Base-by-base conservation (phyloP, 2,329 filamentous ascomycete species). In the Paecilomyces fulvus region DNA sequence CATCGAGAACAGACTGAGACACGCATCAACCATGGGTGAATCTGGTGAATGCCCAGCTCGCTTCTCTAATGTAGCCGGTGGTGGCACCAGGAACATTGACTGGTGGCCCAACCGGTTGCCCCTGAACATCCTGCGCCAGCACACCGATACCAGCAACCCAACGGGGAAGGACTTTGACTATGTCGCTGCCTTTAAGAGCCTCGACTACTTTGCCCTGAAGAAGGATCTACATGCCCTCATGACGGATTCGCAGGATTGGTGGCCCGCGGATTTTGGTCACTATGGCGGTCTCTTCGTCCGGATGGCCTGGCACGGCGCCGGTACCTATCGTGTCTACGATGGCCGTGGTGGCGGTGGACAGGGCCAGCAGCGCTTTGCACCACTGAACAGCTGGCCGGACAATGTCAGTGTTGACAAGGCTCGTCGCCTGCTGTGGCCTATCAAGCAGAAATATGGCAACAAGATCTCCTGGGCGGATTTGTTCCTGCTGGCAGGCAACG, bases 381-480 rank as follows among this genome's bases (percentile, higher is more conserved):
- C 88, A 5, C 83, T 91, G 69, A 90, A 90, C 81, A 84, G 84
- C 77, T 91, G 88, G 88, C 88, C 88, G 48, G 88, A 91, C 75
- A 91, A 91, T 63, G 85, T 84, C 67, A 85, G 79, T 64, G 81
- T 91, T 55, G 88, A 91, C 81, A 91, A 91, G 81, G 88, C 87
- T 30, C 87, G 88, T 56, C 87, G 88, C 61, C 82, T 91, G 56
- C 77, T 91, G 48, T 90, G 87, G 85, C 88, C 88, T 56, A 84
- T 91, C 76, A 91, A 91, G 82, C 87, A 89, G 65, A 91, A 91
- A 80, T 91, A 91, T 63, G 88, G 88, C 70, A 84, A 83, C 79
- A 89, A 88, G 78, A 87, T 91, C 73, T 90, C 88, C 0, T 91
- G 88, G 88, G 85, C 87, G 23, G 88, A 91, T 68, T 74, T 91